Percentiles rank a stretch among this genome's conserved stretches.
These are phyloP conservation scores for Cucumis melo DNA, from an alignment of 306 rosid genomes.

Conservation along the genomic window DNA sequence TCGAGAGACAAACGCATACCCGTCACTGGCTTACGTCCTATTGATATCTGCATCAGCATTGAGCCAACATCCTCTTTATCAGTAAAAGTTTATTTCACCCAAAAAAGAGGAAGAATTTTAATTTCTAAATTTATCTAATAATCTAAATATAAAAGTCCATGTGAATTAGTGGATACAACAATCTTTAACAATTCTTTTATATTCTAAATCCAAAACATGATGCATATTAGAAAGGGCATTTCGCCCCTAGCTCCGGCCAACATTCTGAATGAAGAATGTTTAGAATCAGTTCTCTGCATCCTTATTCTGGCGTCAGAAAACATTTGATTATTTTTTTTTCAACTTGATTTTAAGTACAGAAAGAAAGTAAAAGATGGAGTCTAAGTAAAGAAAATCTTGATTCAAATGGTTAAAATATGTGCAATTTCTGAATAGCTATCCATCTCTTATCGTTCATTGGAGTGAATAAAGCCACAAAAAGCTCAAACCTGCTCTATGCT, in stretches of 20 bases:
- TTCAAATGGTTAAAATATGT: not conserved
- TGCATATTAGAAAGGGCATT: not conserved
- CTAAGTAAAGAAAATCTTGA: not conserved
- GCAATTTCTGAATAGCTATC: not conserved
- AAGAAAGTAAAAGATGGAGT: not conserved
- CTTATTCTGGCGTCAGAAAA: not conserved
- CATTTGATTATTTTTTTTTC: not conserved
- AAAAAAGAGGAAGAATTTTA: not conserved
- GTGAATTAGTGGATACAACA: not conserved
- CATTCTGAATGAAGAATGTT: not conserved
- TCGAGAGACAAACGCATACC: slow-evolving; percentile 61
- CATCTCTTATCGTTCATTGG: not conserved
- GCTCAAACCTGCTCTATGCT: slow-evolving; percentile 79
- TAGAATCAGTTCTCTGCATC: not conserved
- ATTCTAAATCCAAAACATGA: not conserved
- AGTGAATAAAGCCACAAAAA: not conserved
- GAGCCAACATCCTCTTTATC: not conserved
- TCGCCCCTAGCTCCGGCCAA: not conserved
- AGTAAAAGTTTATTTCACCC: not conserved
- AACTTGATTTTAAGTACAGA: not conserved
- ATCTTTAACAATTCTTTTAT: not conserved
- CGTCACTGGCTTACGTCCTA: slow-evolving; percentile 78
- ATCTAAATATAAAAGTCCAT: not conserved
- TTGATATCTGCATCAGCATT: slow-evolving; percentile 46
- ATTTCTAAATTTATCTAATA: not conserved